Percentiles rank a stretch among this genome's conserved stretches.
Conservation (phyloP, 1,139 yeast species). For the Casaregolazyma lundiana region DNA sequence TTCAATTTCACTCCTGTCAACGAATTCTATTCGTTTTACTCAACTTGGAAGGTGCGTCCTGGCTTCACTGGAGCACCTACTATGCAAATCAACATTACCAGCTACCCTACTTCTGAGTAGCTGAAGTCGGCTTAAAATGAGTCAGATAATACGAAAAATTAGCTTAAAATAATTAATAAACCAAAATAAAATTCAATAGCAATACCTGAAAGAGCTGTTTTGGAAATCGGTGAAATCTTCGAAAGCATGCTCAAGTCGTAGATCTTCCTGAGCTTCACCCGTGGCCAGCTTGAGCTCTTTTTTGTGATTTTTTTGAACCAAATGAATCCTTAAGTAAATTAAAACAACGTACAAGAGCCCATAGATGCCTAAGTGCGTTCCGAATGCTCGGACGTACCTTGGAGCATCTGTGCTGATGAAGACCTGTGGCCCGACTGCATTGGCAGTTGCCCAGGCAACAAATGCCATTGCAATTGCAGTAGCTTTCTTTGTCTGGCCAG, state of each 20-base stretch:
- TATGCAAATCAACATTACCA: too few species aligned
- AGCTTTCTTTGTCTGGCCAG: constrained; percentile 65
- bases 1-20: too few species aligned
- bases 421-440: constrained; percentile 48
- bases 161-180: too few species aligned
- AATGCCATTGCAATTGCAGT: constrained; percentile 55
- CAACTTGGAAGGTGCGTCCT: too few species aligned
- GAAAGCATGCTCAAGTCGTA: constrained; percentile 26
- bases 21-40: too few species aligned
- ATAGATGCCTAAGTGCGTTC: constrained; percentile 4
- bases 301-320: constrained; percentile 1
- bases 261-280: constrained; percentile 7
- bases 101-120: too few species aligned
- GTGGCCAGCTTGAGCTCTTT: constrained; percentile 3
- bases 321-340: not conserved
- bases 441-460: constrained; percentile 63
- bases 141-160: too few species aligned
- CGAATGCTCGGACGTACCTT: constrained; percentile 39
- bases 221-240: constrained; percentile 62
- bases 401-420: constrained; percentile 48
- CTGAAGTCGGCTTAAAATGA: too few species aligned
- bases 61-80: too few species aligned
- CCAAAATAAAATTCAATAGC: too few species aligned
- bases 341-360: not conserved
- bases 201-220: constrained; percentile 56